Percentiles rank a stretch among this genome's conserved stretches.
Evolutionary conservation across 495 filamentous ascomycete species (phyloP).

Genomic region (Xylaria palmicola): DNA sequence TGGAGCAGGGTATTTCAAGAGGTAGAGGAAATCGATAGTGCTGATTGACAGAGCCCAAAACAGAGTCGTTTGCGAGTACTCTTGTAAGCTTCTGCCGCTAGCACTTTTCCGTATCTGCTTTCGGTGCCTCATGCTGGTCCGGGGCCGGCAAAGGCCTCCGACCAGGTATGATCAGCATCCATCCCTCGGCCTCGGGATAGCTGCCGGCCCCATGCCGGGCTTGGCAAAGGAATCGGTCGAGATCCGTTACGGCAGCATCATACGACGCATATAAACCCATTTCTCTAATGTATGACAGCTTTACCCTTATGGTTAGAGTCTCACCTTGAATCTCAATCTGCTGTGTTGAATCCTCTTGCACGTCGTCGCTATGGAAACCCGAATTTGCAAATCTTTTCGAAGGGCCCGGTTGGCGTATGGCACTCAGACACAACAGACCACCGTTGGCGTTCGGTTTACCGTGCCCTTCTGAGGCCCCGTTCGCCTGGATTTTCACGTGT

Average conservation of each 20-base stretch:
- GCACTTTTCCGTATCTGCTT: neutral
- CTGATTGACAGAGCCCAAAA: neutral
- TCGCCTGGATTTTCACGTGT: no score
- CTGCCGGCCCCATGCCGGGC: neutral
- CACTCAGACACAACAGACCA: no score
- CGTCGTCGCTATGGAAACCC: no score
- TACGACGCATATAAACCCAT: no score
- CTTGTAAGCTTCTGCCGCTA: neutral
- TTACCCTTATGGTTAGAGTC: no score
- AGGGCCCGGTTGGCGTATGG: no score
- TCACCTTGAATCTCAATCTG: no score
- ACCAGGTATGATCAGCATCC: slow-evolving; percentile 11
- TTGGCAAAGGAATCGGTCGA: neutral
- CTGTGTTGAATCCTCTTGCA: no score
- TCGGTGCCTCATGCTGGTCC: neutral
- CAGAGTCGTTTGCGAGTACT: neutral
- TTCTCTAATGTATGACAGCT: no score
- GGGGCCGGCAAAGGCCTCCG: slow-evolving; percentile 11
- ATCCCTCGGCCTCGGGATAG: neutral
- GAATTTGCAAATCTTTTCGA: no score
- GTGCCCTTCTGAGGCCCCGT: no score
- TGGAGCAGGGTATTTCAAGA: neutral
- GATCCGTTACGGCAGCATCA: neutral
- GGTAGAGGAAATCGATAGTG: neutral
- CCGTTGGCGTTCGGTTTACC: no score